A percentile compares a stretch with the other conserved stretches of the same genome.
Conservation (phyloP, 176 grass and related monocot species). For the Chloris gayana region DNA sequence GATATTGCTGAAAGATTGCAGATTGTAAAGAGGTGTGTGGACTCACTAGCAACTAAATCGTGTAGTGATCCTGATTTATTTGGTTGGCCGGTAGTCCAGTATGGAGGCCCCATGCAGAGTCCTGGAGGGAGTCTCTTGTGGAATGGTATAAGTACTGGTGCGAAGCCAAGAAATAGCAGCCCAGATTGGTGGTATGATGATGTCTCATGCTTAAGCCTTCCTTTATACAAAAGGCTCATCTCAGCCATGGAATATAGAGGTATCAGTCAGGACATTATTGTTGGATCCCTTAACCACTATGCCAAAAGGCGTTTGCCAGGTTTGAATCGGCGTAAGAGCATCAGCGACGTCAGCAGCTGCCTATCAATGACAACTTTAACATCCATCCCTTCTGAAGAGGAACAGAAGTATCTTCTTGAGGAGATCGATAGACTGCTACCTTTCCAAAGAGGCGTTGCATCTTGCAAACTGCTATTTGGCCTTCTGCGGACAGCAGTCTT, state of each 20-base stretch:
- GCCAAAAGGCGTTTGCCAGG: constrained; percentile 77
- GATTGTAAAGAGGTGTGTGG: constrained; percentile 69
- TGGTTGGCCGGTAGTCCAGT: constrained; percentile 55
- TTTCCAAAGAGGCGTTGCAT: constrained; percentile 68
- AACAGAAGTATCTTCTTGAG: constrained; percentile 83
- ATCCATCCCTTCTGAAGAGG: constrained; percentile 60
- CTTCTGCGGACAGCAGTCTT: constrained; percentile 78
- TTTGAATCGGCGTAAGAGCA: constrained; percentile 76
- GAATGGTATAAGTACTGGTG: constrained; percentile 90
- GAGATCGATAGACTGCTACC: constrained; percentile 84
- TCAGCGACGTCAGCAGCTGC: constrained; percentile 49
- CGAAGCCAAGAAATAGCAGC: constrained; percentile 60
- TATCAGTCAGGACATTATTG: constrained; percentile 65
- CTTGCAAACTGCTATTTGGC: constrained; percentile 77
- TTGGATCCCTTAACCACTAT: constrained; percentile 75
- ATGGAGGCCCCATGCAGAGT: constrained; percentile 62
- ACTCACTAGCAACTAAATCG: constrained; percentile 72
- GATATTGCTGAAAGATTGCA: constrained; percentile 75
- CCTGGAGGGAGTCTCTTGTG: constrained; percentile 75
- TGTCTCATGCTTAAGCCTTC: constrained; percentile 72
- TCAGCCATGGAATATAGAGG: constrained; percentile 73
- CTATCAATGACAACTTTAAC: constrained; percentile 48
- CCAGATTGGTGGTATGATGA: constrained; percentile 92
- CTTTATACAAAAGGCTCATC: constrained; percentile 72
- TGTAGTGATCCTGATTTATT: constrained; percentile 57